Conservation (phyloP, 1,139 yeast species). For the Pichia sp. region DNA sequence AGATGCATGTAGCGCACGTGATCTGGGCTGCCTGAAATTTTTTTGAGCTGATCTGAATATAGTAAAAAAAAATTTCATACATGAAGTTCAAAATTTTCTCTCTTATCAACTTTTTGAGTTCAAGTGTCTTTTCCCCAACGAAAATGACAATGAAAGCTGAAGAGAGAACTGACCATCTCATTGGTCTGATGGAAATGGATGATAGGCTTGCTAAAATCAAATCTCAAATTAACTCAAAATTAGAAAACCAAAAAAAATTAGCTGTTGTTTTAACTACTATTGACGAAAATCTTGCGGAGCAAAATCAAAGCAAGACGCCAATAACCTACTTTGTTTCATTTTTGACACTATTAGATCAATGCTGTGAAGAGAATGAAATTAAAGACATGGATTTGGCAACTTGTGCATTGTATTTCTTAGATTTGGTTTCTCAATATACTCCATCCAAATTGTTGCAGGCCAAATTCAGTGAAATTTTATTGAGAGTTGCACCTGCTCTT, state of each 20-base stretch:
- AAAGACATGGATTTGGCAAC: slow-evolving; percentile 63
- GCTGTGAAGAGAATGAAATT: slow-evolving; percentile 42
- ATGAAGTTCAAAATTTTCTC: background rate
- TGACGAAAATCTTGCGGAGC: slow-evolving; percentile 78
- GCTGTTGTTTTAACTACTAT: slow-evolving; percentile 77
- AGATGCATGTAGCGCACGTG: background rate
- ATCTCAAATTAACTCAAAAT: slow-evolving; percentile 61
- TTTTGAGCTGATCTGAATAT: too few relatives aligned
- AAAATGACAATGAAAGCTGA: slow-evolving; percentile 38
- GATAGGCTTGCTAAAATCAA: slow-evolving; percentile 64
- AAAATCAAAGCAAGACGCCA: slow-evolving; percentile 46
- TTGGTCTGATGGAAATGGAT: slow-evolving; percentile 45
- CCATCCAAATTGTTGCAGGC: slow-evolving; percentile 61
- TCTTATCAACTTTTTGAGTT: background rate
- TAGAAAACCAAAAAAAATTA: slow-evolving; percentile 75
- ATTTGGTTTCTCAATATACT: slow-evolving; percentile 68
- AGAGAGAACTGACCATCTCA: slow-evolving; percentile 26
- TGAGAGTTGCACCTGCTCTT: slow-evolving; percentile 75
- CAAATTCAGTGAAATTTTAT: slow-evolving; percentile 69
- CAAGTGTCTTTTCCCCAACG: too few relatives aligned
- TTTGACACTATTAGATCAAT: slow-evolving; percentile 71
- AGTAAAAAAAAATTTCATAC: background rate
- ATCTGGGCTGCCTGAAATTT: background rate
- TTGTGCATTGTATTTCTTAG: slow-evolving; percentile 74
- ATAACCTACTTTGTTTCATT: slow-evolving; percentile 71